Base-by-base conservation (phyloP, 345 rosid genomes). In the Euphorbia lathyris region DNA sequence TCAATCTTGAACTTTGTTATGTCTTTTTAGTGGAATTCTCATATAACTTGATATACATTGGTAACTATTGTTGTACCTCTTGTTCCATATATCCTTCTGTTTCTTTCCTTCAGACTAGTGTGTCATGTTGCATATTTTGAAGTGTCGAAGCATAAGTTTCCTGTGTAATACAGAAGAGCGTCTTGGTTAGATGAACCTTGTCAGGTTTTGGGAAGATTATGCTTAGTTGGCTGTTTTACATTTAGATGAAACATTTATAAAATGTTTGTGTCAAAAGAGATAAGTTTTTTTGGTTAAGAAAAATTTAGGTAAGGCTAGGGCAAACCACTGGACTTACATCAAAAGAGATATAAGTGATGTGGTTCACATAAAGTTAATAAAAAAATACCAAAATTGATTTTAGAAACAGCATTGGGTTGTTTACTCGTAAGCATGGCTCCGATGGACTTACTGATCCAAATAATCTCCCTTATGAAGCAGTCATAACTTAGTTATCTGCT, bases 151-250 rank as follows among this genome's bases (percentile, higher is more conserved):
- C 63, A 32, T 59, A 12, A 16, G 63, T 30, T 59, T n/a, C n/a
- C n/a, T n/a, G n/a, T n/a, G n/a, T n/a, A n/a, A n/a, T n/a, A n/a
- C n/a, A n/a, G n/a, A 34, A 34, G 7, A 34, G 38, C 17, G 32
- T 61, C 65, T 61, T 36, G 20, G 27, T 61, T 8, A 36, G 22
- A 59, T 36, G 47, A 38, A n/a, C 65, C 65, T 34, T 36, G 34
- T 30, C 3, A 30, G 25, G 17, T 60, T 34, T 34, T 60, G 42
- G 20, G 34, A 30, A 16, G 45, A 60, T 9, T 17, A 9, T 32
- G 62, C 62, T 14, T 29, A 12, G 62, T 26, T 57, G 40, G 3
- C 25, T 30, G 34, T 32, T 30, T 3, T 17, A 8, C 3, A 32
- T 60, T 59, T 59, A n/a, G 30, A 60, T 53, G 26, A 5, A 53